A percentile compares a stretch with the other conserved stretches of the same genome.
phyloP scores from a whole-genome alignment of 2,329 filamentous ascomycete species.

The Colletotrichum chlorophyti region DNA sequence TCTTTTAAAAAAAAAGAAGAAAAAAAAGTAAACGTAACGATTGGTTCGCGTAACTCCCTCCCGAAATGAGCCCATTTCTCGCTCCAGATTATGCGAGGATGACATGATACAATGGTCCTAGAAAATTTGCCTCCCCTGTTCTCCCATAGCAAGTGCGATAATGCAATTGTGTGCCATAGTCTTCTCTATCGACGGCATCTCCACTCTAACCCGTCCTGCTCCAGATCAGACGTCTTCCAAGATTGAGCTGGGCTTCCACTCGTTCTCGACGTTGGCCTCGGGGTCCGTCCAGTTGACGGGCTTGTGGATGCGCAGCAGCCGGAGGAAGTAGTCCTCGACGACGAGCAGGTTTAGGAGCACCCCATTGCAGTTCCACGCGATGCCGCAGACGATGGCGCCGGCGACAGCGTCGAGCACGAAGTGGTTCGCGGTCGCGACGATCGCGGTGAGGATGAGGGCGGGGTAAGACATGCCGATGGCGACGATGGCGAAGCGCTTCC shows the following conservation, averaged over 20 bases:
- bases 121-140: too few relatives aligned
- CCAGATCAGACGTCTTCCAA: conserved; percentile 31
- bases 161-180: too few relatives aligned
- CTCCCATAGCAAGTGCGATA: too few relatives aligned
- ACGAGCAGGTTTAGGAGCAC: conserved; percentile 68
- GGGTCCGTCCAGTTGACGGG: conserved; percentile 52
- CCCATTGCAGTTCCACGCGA: conserved; percentile 66
- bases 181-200: too few relatives aligned
- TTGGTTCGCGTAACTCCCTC: too few relatives aligned
- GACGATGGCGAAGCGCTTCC: conserved; percentile 53
- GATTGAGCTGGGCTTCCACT: conserved; percentile 36
- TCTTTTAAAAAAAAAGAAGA: too few relatives aligned
- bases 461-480: conserved; percentile 68
- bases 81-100: too few relatives aligned
- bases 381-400: conserved; percentile 67
- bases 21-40: too few relatives aligned
- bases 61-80: too few relatives aligned
- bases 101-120: too few relatives aligned
- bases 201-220: too few relatives aligned
- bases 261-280: conserved; percentile 41
- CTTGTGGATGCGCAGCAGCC: conserved; percentile 69
- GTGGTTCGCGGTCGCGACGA: conserved; percentile 76
- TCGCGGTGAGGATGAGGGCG: conserved; percentile 68
- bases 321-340: conserved; percentile 73
- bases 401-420: conserved; percentile 76